Base-by-base conservation (phyloP, 305 asterid genomes). In the Salvia sclarea region DNA sequence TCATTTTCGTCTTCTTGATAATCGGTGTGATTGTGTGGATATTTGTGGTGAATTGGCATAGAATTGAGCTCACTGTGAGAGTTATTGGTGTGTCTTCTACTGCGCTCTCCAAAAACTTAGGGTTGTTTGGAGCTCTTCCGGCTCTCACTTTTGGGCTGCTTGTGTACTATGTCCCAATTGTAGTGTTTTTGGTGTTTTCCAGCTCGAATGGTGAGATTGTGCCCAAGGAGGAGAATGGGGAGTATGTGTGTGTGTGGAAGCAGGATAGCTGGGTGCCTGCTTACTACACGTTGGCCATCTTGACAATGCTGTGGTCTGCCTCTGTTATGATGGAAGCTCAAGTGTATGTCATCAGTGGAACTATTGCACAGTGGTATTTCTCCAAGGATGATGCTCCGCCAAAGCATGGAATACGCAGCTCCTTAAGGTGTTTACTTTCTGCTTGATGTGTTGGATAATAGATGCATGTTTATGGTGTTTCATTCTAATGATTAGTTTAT, bases 221-320 rank as follows among this genome's bases (percentile, higher is more conserved):
- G 75, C 92, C 98, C 2, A 77, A 60, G 77, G 90, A 83, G 60
- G 78, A 78, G 62, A 25, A 77, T 40, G 97, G 95, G 17, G 91
- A 80, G 16, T 82, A 76, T 75, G 25, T 43, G 61, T 93, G 98
- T 81, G 89, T 74, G 59, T 93, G 98, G 98, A 93, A 87, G 75
- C 85, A 81, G 84, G 94, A 87, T 70, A 79, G 81, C 14, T 93
- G 97, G 97, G 98, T 93, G 75, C 95, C 98, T 0, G 95, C 96
- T 45, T 93, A 90, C 62, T 88, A 84, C 68, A 62, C 95, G 1
- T 71, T 93, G 73, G 97, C 92, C 1, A 85, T 93, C 78, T 76
- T 90, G 81, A 90, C 97, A 1, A 85, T 93, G 98, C 44, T 93
- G 74, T 93, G 98, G 97, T 93, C 95, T 68, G 92, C 96, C 35